These are phyloP conservation scores for Fusarium sp. DNA, from an alignment of 2,329 filamentous ascomycete species.

Conservation along the genomic window DNA sequence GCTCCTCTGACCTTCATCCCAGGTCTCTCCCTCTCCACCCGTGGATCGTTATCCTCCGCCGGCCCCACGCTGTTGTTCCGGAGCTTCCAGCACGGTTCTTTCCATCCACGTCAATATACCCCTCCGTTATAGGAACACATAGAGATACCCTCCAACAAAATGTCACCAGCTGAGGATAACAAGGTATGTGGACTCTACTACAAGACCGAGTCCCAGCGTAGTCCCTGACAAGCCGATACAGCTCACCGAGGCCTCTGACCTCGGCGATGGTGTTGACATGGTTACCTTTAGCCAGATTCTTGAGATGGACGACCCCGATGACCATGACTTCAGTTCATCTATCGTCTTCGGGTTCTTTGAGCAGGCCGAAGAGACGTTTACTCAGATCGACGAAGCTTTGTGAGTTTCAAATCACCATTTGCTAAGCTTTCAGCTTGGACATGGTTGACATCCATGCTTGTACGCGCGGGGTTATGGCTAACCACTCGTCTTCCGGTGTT, in stretches of 20 bases:
- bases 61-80: constrained; percentile 21
- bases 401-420: constrained; percentile 62
- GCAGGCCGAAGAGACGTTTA: constrained; percentile 86
- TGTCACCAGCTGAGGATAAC: constrained; percentile 47
- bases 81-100: constrained; percentile 20
- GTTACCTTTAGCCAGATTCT: constrained; percentile 92
- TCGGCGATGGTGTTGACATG: constrained; percentile 79
- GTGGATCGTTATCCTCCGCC: constrained; percentile 11
- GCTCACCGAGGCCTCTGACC: constrained; percentile 60
- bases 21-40: constrained; percentile 17
- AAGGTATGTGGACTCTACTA: constrained; percentile 42
- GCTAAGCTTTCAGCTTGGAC: not conserved
- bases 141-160: constrained; percentile 33
- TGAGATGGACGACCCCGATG: constrained; percentile 94
- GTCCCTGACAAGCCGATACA: constrained; percentile 25
- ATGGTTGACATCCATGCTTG: not conserved
- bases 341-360: constrained; percentile 94
- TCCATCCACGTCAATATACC: constrained; percentile 11
- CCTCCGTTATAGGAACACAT: constrained; percentile 21
- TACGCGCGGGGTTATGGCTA: not conserved
- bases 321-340: constrained; percentile 84
- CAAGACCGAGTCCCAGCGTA: not conserved
- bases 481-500: not conserved
- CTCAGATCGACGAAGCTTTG: constrained; percentile 82
- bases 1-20: constrained; percentile 25